These are phyloP conservation scores for Lipomyces lipofer DNA, from an alignment of 805 yeast genomes.

Conservation along the genomic window DNA sequence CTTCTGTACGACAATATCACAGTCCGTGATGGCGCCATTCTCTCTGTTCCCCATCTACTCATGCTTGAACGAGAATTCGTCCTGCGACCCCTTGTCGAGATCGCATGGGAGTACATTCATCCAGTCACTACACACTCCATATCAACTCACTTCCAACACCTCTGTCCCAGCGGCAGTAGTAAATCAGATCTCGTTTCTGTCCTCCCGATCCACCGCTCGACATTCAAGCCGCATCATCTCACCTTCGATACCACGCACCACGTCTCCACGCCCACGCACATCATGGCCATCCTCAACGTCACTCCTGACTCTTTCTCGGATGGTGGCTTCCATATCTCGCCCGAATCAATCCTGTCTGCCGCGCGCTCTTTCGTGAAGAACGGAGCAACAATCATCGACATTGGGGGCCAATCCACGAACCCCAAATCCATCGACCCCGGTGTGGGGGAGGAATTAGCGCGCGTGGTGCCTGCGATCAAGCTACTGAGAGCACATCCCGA, in stretches of 20 bases:
- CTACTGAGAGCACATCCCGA: conserved; percentile 51
- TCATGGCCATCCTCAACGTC: conserved; percentile 86
- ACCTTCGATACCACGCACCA: conserved; percentile 50
- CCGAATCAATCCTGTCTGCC: conserved; percentile 44
- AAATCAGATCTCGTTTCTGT: conserved; percentile 34
- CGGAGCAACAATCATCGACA: conserved; percentile 79
- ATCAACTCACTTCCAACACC: conserved; percentile 61
- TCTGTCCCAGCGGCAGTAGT: conserved; percentile 41
- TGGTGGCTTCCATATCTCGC: conserved; percentile 55
- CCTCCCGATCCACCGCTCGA: conserved; percentile 25
- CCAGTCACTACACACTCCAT: conserved; percentile 87
- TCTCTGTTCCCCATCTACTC: conserved; percentile 81
- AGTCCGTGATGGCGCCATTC: conserved; percentile 39
- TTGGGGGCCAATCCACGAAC: conserved; percentile 93
- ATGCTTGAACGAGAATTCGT: conserved; percentile 92
- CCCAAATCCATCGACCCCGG: conserved; percentile 73
- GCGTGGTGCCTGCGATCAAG: conserved; percentile 71
- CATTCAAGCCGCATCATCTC: conserved; percentile 36
- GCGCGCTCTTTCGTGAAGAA: conserved; percentile 53
- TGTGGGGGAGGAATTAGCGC: conserved; percentile 61
- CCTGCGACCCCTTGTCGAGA: conserved; percentile 80
- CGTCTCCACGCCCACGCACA: conserved; percentile 50
- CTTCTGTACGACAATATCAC: conserved; percentile 57
- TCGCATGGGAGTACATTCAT: conserved; percentile 68
- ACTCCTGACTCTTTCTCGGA: conserved; percentile 97